A percentile compares a stretch with the other conserved stretches of the same genome.
These are phyloP conservation scores for Sherardia arvensis DNA, from an alignment of 257 asterid genomes.

Conservation along the genomic window DNA sequence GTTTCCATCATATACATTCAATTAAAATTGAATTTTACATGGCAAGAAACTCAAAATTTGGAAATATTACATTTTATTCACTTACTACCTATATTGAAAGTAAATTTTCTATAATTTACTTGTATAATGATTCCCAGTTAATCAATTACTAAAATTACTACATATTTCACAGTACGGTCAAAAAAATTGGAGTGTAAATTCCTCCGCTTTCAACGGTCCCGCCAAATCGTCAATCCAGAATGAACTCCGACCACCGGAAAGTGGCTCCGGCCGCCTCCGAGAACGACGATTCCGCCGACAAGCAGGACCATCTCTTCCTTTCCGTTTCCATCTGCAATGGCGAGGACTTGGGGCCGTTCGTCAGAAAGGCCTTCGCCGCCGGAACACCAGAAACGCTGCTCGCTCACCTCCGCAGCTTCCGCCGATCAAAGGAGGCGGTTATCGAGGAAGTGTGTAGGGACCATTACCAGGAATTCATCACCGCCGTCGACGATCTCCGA, in stretches of 20 bases:
- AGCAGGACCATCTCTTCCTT: constrained; percentile 83
- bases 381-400: constrained; percentile 85
- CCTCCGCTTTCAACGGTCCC: constrained; percentile 39
- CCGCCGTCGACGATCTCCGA: constrained; percentile 94
- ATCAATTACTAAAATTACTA: no score
- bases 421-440: constrained; percentile 81
- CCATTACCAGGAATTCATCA: constrained; percentile 94
- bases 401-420: constrained; percentile 68
- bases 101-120: no score
- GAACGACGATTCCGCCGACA: constrained; percentile 69
- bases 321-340: constrained; percentile 86
- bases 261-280: constrained; percentile 56
- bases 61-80: no score
- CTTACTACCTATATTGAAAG: no score
- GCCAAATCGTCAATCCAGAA: constrained; percentile 24
- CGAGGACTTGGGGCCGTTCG: constrained; percentile 85
- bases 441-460: constrained; percentile 92
- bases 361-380: constrained; percentile 74
- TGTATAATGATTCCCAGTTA: no score
- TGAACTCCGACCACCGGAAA: constrained; percentile 79
- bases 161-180: no score
- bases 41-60: no score
- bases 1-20: no score
- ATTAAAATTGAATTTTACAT: no score
- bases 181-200: no score